Conservation (phyloP, 225 moss, liverwort and hornwort species). For the Pseudisothecium myosuroides region DNA sequence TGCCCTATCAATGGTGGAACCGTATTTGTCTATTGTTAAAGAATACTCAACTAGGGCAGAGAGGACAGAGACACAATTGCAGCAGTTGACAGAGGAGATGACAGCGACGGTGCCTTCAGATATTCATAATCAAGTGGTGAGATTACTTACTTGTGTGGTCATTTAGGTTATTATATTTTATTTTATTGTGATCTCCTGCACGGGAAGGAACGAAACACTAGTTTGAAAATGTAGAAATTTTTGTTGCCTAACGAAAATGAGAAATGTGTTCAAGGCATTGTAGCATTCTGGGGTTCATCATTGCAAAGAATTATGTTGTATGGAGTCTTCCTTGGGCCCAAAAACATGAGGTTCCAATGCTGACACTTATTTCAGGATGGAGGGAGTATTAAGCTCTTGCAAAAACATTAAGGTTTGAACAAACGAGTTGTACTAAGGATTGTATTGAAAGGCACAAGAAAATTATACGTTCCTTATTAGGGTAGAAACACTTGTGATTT, state of each 20-base stretch:
- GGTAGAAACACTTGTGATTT: background rate
- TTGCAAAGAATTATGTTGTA: background rate
- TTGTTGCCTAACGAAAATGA: background rate
- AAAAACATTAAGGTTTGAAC: background rate
- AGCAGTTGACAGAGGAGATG: constrained; percentile 36
- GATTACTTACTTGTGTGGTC: background rate
- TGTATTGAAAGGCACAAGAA: background rate
- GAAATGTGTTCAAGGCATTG: background rate
- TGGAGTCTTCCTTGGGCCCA: background rate
- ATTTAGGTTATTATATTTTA: background rate
- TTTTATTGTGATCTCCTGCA: no score
- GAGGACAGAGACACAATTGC: constrained; percentile 35
- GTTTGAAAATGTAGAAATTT: background rate
- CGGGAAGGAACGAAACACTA: background rate
- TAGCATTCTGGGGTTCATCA: background rate
- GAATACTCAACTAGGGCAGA: constrained; percentile 18
- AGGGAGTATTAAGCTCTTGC: background rate
- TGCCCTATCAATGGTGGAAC: constrained; percentile 23
- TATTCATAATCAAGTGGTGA: constrained; percentile 63
- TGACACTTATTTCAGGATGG: background rate
- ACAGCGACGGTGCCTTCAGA: constrained; percentile 46
- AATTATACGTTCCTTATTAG: background rate
- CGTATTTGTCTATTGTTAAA: constrained; percentile 11
- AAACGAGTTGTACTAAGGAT: background rate
- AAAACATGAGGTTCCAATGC: background rate